Conservation (phyloP, 2,329 filamentous ascomycete genomes). For the Lachnellula occidentalis region DNA sequence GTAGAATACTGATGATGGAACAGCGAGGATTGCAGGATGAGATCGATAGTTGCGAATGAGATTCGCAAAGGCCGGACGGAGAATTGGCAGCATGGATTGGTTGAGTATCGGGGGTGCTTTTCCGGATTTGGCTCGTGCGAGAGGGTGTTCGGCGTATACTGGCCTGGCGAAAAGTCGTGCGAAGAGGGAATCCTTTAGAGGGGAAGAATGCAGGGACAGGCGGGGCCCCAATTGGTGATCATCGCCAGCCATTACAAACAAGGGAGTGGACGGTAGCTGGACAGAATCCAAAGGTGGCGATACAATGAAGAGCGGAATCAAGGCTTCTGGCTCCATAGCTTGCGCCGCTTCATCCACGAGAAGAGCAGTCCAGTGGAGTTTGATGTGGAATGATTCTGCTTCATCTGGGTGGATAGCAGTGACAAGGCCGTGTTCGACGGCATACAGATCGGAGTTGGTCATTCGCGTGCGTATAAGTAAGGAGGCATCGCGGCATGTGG, state of each 20-base stretch:
- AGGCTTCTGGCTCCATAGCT: slow-evolving; percentile 17
- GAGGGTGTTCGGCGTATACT: slow-evolving; percentile 16
- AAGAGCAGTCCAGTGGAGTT: slow-evolving; percentile 17
- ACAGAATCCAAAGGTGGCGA: slow-evolving; percentile 7
- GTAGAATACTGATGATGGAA: slow-evolving; percentile 18
- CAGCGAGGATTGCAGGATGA: slow-evolving; percentile 21
- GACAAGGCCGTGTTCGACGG: slow-evolving; percentile 8
- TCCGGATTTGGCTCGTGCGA: slow-evolving; percentile 13
- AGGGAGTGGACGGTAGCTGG: slow-evolving; percentile 6
- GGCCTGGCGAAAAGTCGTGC: slow-evolving; percentile 12
- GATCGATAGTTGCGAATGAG: slow-evolving; percentile 20
- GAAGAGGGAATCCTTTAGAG: slow-evolving; percentile 16
- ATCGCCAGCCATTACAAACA: slow-evolving; percentile 19
- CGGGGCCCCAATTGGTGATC: slow-evolving; percentile 17
- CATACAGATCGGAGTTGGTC: slow-evolving; percentile 13
- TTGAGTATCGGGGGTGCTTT: slow-evolving; percentile 8
- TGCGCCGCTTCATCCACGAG: slow-evolving; percentile 20
- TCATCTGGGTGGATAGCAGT: slow-evolving; percentile 12
- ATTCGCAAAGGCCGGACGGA: slow-evolving; percentile 18
- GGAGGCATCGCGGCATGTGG: slow-evolving; percentile 16
- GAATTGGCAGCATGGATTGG: slow-evolving; percentile 14
- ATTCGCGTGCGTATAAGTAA: slow-evolving; percentile 16
- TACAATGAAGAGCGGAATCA: slow-evolving; percentile 15
- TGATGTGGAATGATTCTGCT: neutral
- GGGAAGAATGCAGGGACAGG: slow-evolving; percentile 10